Evolutionary conservation across 345 rosid species (phyloP), one percentile per base, ranked within the genome.

Genomic region (Hypericum androsaemum): DNA sequence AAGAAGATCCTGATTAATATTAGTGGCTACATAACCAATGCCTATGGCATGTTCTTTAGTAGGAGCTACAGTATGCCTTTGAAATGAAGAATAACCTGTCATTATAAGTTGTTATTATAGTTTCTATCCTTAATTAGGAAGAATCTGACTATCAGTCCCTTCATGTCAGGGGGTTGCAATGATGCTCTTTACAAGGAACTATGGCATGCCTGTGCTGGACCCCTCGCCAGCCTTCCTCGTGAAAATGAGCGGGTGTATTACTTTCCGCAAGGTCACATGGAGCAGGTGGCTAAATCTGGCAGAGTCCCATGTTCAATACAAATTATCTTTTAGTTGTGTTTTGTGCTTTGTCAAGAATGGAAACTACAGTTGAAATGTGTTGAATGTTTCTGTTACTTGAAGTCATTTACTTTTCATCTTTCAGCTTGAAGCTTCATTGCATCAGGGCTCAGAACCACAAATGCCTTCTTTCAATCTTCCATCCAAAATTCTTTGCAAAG

Each of bases 211-310:
- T 88, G 98, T 70, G 98, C 96, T 58, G 98, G 98, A 54, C 95
- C 99, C 63, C 95, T 94, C 56, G 95, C 85, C 58, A 70, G 77
- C 51, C 78, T 94, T 68, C 99, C 99, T 64, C 79, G 72, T 52
- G 96, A 83, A 74, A 92, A 84, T 66, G 99, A 94, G 72, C 82
- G 87, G 43, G 97, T 94, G 64, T 94, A 86, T 75, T 94, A 94
- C 73, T 94, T 94, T 69, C 97, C 97, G 10, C 95, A 94, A 74
- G 99, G 99, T 59, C 99, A 94, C 64, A 94, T 94, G 97, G 97
- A 88, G 66, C 99, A 88, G 85, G 99, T 88, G 70, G 46, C 56
- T 56, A 42, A 40, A 57, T 39, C 38, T 52, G 7, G 12, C 6
- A 0, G 10, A 2, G 13, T n/a, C 3, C 13, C 14, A 43, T 8